These are phyloP conservation scores for Monosporascus sp. DNA, from an alignment of 2,329 filamentous ascomycete genomes.

Conservation along the genomic window DNA sequence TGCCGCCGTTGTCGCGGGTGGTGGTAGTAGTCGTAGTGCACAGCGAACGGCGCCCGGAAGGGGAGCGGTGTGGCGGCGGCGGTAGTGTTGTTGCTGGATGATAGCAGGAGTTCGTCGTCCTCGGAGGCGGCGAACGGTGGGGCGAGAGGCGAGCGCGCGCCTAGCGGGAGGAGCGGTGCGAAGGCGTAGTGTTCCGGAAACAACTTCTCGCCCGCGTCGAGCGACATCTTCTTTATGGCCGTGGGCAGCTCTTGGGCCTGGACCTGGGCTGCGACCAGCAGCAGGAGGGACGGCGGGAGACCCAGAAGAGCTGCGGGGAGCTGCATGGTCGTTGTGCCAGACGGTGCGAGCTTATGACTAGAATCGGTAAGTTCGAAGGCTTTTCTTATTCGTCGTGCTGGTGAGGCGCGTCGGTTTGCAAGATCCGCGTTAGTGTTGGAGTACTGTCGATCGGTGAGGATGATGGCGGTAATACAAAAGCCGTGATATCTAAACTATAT, in stretches of 20 bases:
- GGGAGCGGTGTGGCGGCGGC: slow-evolving; percentile 25
- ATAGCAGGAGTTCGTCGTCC: slow-evolving; percentile 11
- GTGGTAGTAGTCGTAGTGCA: slow-evolving; percentile 32
- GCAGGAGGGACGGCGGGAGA: slow-evolving; percentile 39
- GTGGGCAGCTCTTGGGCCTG: slow-evolving; percentile 36
- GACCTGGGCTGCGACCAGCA: slow-evolving; percentile 36
- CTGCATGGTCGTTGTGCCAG: slow-evolving; percentile 29
- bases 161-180: slow-evolving; percentile 23
- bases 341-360: too few species aligned
- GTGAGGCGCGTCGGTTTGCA: too few species aligned
- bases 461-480: too few species aligned
- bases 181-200: slow-evolving; percentile 61
- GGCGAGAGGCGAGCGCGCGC: slow-evolving; percentile 22
- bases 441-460: too few species aligned
- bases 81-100: slow-evolving; percentile 19
- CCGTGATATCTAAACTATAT: too few species aligned
- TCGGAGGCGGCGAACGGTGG: slow-evolving; percentile 18
- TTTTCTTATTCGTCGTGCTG: too few species aligned
- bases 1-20: neutral
- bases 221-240: slow-evolving; percentile 66
- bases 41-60: slow-evolving; percentile 46
- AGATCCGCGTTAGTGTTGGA: too few species aligned
- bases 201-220: slow-evolving; percentile 68
- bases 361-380: too few species aligned
- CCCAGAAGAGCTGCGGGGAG: slow-evolving; percentile 28